Evolutionary conservation across 1,139 yeast species (phyloP), one percentile per base, ranked within the genome.

Genomic region (Yamadazyma kanchanaburiensis): DNA sequence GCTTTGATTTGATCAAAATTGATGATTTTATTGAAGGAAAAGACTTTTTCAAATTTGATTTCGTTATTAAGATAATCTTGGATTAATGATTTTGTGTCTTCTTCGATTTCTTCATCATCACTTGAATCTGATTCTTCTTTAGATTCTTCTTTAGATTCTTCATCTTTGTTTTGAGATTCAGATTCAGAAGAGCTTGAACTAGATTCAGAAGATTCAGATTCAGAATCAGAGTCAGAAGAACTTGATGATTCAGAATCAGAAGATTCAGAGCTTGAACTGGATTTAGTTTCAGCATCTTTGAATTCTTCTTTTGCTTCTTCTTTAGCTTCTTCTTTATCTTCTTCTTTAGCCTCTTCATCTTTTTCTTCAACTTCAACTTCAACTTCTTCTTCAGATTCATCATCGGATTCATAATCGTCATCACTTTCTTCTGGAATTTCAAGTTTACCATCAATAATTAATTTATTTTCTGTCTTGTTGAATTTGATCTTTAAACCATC

Each of bases 21-120:
- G 42, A 68, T 55, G 26, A 56, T 34, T 48, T 66, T 65, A 36
- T 64, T 72, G 43, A 68, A 68, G 39, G 60, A 61, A 48, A 66
- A 66, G 37, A 62, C 66, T 50, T 68, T 68, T 46, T 67, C 73
- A 38, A 68, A 68, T 34, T 52, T 55, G 38, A 68, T 59, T 49
- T 64, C 72, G 37, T 64, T 60, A 33, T 55, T 46, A 22, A 38
- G 29, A 48, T 54, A 67, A 30, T 66, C 70, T 40, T 56, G 52
- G 37, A 64, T 66, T 30, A 67, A 55, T 23, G 53, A 45, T 40
- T 57, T 51, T 11, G 70, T 63, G 33, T 68, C 74, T 48, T 68
- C 74, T 40, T 52, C 49, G 25, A 68, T 46, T 46, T 66, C 74
- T 46, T 60, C 67, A 26, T 52, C 57, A 12, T 46, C 42, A 7